Evolutionary conservation across 345 rosid species (phyloP).

Genomic region (Excoecaria agallocha): DNA sequence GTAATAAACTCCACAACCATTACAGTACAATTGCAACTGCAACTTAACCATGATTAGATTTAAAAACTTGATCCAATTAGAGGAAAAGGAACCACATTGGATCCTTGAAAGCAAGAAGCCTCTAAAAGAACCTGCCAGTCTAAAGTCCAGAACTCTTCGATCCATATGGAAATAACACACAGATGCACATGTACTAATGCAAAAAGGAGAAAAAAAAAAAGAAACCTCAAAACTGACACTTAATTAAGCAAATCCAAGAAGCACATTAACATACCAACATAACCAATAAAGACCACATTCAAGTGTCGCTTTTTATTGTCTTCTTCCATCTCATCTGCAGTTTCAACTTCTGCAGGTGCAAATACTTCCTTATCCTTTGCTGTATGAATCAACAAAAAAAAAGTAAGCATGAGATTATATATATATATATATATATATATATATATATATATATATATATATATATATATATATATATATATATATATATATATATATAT

Average conservation of each 20-base stretch:
- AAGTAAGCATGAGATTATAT: slow-evolving; percentile 2
- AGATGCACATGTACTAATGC: not conserved
- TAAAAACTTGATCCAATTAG: too few relatives aligned
- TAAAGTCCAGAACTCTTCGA: too few relatives aligned
- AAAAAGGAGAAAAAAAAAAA: not conserved
- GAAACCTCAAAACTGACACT: not conserved
- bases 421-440: too few relatives aligned
- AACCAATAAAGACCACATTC: slow-evolving; percentile 96
- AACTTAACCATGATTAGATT: too few relatives aligned
- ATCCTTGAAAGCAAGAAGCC: too few relatives aligned
- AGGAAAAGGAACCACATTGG: too few relatives aligned
- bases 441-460: too few relatives aligned
- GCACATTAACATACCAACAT: slow-evolving; percentile 75
- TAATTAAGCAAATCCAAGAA: not conserved
- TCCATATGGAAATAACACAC: not conserved
- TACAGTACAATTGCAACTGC: too few relatives aligned
- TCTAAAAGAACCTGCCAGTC: too few relatives aligned
- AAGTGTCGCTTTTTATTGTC: slow-evolving; percentile 70
- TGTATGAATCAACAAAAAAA: slow-evolving; percentile 26
- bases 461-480: too few relatives aligned
- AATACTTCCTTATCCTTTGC: slow-evolving; percentile 56
- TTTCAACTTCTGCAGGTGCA: slow-evolving; percentile 42
- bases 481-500: not conserved
- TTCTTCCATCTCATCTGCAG: slow-evolving; percentile 35
- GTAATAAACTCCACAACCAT: too few relatives aligned